phyloP scores from a whole-genome alignment of 495 filamentous ascomycete genomes.

The Aspergillus mulundensis region DNA sequence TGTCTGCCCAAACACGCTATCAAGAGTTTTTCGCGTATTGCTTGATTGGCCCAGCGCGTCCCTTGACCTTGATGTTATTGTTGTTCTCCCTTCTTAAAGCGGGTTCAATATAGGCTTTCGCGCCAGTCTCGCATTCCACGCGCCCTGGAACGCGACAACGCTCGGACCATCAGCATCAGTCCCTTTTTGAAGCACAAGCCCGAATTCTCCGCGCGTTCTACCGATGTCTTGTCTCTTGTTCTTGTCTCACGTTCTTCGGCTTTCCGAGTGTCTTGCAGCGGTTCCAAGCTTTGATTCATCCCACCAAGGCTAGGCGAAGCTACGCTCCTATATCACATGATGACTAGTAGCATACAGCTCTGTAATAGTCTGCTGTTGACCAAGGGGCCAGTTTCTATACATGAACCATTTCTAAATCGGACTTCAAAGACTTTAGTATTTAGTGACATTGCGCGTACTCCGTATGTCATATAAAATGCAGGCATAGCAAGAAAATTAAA shows the following conservation, averaged over 20 bases:
- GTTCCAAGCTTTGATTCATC: background rate
- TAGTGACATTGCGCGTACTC: no score
- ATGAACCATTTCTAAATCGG: no score
- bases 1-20: slow-evolving; percentile 3
- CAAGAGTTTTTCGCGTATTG: slow-evolving; percentile 18
- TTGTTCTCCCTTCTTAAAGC: slow-evolving; percentile 9
- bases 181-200: slow-evolving; percentile 13
- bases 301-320: background rate
- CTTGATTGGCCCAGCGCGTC: slow-evolving; percentile 23
- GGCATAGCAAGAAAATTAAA: background rate
- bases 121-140: slow-evolving; percentile 23
- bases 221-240: background rate
- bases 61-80: slow-evolving; percentile 1
- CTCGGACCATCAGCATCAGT: slow-evolving; percentile 18
- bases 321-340: background rate
- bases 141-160: slow-evolving; percentile 17
- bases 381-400: no score
- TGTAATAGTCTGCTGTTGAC: no score
- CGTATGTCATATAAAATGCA: background rate
- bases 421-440: no score
- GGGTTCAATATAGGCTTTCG: slow-evolving; percentile 6
- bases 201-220: slow-evolving; percentile 1
- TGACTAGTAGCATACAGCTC: background rate
- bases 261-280: background rate
- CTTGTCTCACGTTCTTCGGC: background rate